phyloP scores from a whole-genome alignment of 208 protist species.

The Sergeia podlipaevii region DNA sequence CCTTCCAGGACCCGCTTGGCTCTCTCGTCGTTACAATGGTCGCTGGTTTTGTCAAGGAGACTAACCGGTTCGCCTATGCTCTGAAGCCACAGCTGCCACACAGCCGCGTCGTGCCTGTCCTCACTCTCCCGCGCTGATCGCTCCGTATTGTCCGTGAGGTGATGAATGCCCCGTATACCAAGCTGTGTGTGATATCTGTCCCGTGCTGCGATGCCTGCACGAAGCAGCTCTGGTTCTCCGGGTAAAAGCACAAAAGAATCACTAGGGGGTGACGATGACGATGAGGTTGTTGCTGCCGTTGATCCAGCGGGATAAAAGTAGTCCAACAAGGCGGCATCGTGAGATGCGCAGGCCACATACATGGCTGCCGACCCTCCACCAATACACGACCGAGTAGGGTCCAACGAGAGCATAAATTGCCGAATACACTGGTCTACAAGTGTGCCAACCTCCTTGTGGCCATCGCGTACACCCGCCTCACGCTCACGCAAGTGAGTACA shows the following conservation, averaged over 20 bases:
- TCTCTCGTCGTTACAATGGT: neutral
- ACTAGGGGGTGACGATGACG: too few relatives aligned
- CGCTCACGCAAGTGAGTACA: neutral
- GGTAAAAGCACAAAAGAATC: too few relatives aligned
- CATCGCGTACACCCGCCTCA: neutral
- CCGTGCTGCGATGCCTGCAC: too few relatives aligned
- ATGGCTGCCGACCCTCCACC: neutral
- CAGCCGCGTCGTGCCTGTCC: neutral
- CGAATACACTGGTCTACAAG: too few relatives aligned
- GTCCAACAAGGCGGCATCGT: neutral
- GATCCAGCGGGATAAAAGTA: neutral
- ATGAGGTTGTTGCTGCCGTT: neutral
- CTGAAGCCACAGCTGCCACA: neutral
- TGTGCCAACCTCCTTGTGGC: neutral
- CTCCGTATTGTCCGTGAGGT: too few relatives aligned
- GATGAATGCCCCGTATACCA: too few relatives aligned
- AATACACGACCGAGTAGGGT: too few relatives aligned
- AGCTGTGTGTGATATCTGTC: too few relatives aligned
- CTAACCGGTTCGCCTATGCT: neutral
- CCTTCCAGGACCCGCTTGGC: neutral
- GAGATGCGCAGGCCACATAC: conserved; percentile 2
- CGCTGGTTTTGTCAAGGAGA: neutral
- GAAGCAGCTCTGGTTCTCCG: too few relatives aligned
- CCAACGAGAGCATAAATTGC: too few relatives aligned
- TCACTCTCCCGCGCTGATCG: too few relatives aligned